Evolutionary conservation across 1,284 basidiomycete species (phyloP), one percentile per base, ranked within the genome.

Genomic region (Ganoderma resinaceum): DNA sequence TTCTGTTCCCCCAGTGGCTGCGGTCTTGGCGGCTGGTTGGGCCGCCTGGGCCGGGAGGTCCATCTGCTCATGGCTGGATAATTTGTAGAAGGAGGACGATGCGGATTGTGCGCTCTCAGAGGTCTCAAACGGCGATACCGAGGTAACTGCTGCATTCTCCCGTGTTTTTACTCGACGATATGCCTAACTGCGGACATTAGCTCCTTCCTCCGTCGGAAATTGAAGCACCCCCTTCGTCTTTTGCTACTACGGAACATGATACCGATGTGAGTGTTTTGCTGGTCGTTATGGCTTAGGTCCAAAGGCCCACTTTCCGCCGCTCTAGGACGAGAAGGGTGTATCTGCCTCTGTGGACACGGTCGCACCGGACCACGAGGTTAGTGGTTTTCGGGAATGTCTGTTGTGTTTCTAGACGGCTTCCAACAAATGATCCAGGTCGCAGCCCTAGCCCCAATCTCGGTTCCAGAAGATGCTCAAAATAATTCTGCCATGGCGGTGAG

Each of bases 171-270:
- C 33, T 63, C 16, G 33, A 49, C 16, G 37, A 58, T 31, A 18
- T 37, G 33, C 14, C 66, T 69, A 65, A 72, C 46, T 29, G 37
- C 20, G n/a, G n/a, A 26, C n/a, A 4, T 49, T 68, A 72, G 72
- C 66, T 69, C 53, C 53, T 65, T 26, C 69, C 68, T 3, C 59
- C 60, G n/a, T 68, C 67, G 12, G 75, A 77, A 23, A 65, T 53
- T 5, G 74, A 74, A 55, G 68, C 67, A 16, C 77, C 77, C 18
- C 74, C 77, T 9, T 74, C 77, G 8, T 77, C 76, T 18, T 72
- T 72, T 57, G 68, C 71, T 7, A 59, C 64, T 38, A 67, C 71
- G 33, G 72, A 72, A 23, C 49, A 33, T 59, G 73, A 69, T 7
- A 71, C 69, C 42, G 72, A 74, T 60, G 74, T 72, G 57, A 35